Evolutionary conservation across 2,329 filamentous ascomycete genomes (phyloP).

Genomic region (Claviceps cyperi): DNA sequence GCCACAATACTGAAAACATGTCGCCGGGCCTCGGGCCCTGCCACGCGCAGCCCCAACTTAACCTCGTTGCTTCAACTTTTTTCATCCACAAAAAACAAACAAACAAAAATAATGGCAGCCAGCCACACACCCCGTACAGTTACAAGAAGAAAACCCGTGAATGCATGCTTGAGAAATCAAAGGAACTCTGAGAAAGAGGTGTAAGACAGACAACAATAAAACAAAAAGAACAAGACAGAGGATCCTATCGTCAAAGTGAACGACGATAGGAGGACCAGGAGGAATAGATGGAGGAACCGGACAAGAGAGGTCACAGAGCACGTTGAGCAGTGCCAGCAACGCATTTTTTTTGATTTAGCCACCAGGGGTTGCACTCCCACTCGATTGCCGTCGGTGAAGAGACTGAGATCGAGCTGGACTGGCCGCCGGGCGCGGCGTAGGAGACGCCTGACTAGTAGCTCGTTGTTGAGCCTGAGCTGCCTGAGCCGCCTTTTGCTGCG

Average conservation of each 20-base stretch:
- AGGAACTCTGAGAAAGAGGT: neutral
- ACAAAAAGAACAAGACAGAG: neutral
- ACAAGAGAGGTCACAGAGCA: neutral
- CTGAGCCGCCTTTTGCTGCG: constrained; percentile 15
- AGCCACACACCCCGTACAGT: neutral
- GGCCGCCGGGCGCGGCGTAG: constrained; percentile 10
- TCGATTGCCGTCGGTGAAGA: constrained; percentile 20
- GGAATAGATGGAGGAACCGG: neutral
- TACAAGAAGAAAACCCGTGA: neutral
- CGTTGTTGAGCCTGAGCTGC: constrained; percentile 17
- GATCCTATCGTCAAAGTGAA: neutral
- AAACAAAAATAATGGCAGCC: too few relatives aligned
- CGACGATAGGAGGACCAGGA: neutral
- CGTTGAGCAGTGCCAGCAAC: neutral
- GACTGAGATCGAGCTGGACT: constrained; percentile 10
- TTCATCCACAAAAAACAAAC: neutral
- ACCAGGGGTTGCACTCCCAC: constrained; percentile 23
- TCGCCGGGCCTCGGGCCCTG: too few relatives aligned
- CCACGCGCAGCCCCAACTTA: too few relatives aligned
- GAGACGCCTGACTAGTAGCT: constrained; percentile 11
- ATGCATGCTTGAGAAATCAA: neutral
- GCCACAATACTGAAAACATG: too few relatives aligned
- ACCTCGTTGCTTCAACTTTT: neutral
- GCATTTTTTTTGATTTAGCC: neutral
- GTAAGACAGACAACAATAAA: neutral